Base-by-base conservation (phyloP, 129 eudicot genomes). In the Deinandra increscens region DNA sequence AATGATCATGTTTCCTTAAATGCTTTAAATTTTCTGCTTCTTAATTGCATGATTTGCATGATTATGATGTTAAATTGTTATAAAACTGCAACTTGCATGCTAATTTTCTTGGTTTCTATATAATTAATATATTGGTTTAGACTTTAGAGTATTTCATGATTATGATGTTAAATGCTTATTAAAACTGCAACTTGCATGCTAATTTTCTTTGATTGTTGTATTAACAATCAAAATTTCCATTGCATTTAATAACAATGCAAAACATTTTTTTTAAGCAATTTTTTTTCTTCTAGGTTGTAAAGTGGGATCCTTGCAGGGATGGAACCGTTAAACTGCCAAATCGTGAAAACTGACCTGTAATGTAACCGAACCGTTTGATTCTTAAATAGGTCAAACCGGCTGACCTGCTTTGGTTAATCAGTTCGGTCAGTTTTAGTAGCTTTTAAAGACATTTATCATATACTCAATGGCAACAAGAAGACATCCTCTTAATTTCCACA, bases 1-100 rank as follows among this genome's bases (percentile, higher is more conserved):
- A 70, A 74, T 58, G 31, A 49, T 77, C 44, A 6, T 58, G 50
- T 69, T 60, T 42, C 23, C 14, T 39, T 14, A 66, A 23, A 37
- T 37, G 33, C 9, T 14, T 63, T 45, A 10, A 10, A 33, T 11
- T 61, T 61, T 33, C 53, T 54, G 71, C n/a, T 60, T 56, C 42
- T 46, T 5, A 49, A 64, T 78, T 55, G 60, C 4, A 64, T 55
- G 37, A 55, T 55, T 78, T 55, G 60, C 4, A 64, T 55, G 37
- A 55, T 55, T 55, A 48, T n/a, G 55, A 51, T 60, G n/a, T 55
- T 50, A 42, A 18, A 6, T 65, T 60, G 59, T 46, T 72, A 15
- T 19, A 59, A n/a, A 55, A 59, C 11, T 44, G 42, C 23, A 56
- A 37, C 14, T 60, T 58, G 26, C 63, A 34, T 67, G 74, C 61